Percentiles rank a stretch among this genome's conserved stretches.
These are phyloP conservation scores for Monosporascus sp. DNA, from an alignment of 2,329 filamentous ascomycete genomes.

Conservation along the genomic window DNA sequence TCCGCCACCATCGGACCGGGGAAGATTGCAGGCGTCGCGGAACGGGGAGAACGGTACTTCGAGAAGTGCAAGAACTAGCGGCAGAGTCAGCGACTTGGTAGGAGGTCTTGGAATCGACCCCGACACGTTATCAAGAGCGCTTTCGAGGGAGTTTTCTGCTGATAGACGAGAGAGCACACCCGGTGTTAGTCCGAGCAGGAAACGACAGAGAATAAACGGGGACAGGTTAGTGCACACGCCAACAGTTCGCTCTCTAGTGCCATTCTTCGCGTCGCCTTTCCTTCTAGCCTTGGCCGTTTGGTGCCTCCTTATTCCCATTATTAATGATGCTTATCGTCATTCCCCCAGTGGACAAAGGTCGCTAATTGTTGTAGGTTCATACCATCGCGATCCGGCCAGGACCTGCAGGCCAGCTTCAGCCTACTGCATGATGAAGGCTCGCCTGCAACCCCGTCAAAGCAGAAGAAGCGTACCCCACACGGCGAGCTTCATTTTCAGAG, in stretches of 20 bases:
- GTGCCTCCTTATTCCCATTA: background rate
- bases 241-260: background rate
- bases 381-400: conserved; percentile 86
- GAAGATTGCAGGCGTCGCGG: conserved; percentile 36
- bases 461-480: conserved; percentile 79
- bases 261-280: background rate
- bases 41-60: conserved; percentile 32
- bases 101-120: conserved; percentile 40
- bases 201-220: conserved; percentile 55
- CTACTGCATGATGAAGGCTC: conserved; percentile 89
- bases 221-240: conserved; percentile 46
- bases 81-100: conserved; percentile 31
- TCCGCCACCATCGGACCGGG: conserved; percentile 39
- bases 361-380: conserved; percentile 66
- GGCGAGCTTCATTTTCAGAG: conserved; percentile 92
- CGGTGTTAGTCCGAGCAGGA: conserved; percentile 51
- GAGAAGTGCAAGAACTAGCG: conserved; percentile 28
- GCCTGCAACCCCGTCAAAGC: conserved; percentile 81
- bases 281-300: background rate
- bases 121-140: conserved; percentile 45
- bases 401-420: conserved; percentile 88
- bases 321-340: background rate
- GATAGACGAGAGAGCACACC: conserved; percentile 49
- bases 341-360: background rate
- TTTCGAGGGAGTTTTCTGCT: conserved; percentile 47